Conservation (phyloP, 73 alveolate species). For the Paramecium sexaurelia region DNA sequence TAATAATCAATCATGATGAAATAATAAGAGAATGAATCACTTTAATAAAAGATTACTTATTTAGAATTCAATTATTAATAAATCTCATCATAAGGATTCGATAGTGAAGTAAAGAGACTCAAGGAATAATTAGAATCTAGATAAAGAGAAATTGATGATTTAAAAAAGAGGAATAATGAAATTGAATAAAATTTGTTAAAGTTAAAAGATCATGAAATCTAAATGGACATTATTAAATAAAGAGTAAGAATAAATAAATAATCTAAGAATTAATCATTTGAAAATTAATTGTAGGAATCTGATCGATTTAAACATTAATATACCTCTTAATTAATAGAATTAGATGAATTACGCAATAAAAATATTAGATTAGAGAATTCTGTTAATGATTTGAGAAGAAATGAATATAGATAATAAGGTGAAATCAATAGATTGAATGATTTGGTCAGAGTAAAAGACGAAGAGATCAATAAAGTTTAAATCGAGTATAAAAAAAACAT, state of each 20-base stretch:
- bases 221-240: not conserved
- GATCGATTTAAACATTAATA: conserved; percentile 31
- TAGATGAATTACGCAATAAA: not conserved
- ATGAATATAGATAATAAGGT: conserved; percentile 11
- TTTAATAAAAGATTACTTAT: not conserved
- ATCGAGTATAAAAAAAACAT: conserved; percentile 33
- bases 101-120: conserved; percentile 23
- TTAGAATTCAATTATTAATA: conserved; percentile 35
- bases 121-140: conserved; percentile 24
- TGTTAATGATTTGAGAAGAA: not conserved
- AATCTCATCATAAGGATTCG: conserved; percentile 2
- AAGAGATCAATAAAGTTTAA: conserved; percentile 13
- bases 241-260: not conserved
- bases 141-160: conserved; percentile 45
- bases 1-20: not conserved
- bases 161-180: conserved; percentile 34
- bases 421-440: conserved; percentile 39
- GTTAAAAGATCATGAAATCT: not conserved
- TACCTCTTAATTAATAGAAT: not conserved
- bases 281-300: conserved; percentile 14
- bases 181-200: not conserved
- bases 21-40: conserved; percentile 9
- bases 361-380: not conserved
- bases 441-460: conserved; percentile 43
- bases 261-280: not conserved